Evolutionary conservation across 495 filamentous ascomycete species (phyloP).

Genomic region (Usnea hakonensis): DNA sequence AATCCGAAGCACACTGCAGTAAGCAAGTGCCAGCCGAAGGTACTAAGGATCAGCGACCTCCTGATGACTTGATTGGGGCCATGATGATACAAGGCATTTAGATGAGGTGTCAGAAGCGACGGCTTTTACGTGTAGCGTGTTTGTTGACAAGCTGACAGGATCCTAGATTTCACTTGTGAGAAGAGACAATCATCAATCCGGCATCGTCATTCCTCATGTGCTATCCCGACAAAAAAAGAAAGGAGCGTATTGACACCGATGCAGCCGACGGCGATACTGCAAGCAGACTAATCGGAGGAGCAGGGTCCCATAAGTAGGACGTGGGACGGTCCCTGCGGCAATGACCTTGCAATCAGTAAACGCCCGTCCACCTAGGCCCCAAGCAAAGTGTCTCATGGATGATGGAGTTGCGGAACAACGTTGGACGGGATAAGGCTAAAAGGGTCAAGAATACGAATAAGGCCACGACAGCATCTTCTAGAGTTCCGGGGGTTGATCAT

Average conservation of each 20-base stretch:
- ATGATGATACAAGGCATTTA: slow-evolving; percentile 1
- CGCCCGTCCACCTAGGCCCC: slow-evolving; percentile 14
- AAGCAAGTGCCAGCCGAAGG: slow-evolving; percentile 3
- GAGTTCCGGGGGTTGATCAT: slow-evolving; percentile 2
- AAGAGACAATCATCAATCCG: slow-evolving; percentile 2
- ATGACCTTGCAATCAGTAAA: slow-evolving; percentile 11
- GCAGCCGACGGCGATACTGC: slow-evolving; percentile 13
- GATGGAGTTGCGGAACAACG: slow-evolving; percentile 4
- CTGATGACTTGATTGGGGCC: background rate
- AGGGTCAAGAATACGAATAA: slow-evolving; percentile 4
- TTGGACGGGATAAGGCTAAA: slow-evolving; percentile 2
- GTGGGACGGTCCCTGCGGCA: slow-evolving; percentile 12
- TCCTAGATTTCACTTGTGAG: slow-evolving; percentile 4
- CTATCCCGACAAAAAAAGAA: slow-evolving; percentile 5
- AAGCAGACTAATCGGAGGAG: slow-evolving; percentile 17
- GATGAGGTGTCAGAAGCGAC: slow-evolving; percentile 1
- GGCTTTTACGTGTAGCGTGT: background rate
- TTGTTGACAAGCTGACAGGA: slow-evolving; percentile 5
- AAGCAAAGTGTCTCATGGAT: slow-evolving; percentile 4
- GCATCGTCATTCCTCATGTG: slow-evolving; percentile 11
- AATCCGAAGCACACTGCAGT: slow-evolving; percentile 2
- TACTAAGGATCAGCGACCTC: background rate
- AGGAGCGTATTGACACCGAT: slow-evolving; percentile 1
- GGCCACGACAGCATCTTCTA: slow-evolving; percentile 14
- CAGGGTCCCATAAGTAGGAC: too few species aligned